Evolutionary conservation across 257 asterid species (phyloP).

Genomic region (Nicotiana tabacum): DNA sequence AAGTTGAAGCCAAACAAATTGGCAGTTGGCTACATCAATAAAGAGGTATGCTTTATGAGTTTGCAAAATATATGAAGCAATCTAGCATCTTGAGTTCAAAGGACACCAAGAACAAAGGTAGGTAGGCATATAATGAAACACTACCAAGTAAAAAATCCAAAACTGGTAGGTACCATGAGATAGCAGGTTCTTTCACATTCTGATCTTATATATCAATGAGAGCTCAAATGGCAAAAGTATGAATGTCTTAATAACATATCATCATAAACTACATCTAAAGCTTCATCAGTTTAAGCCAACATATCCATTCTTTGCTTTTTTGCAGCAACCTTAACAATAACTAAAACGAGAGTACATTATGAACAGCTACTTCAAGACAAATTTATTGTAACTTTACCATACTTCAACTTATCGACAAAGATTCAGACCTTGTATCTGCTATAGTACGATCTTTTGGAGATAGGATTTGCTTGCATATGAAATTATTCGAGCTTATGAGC

Average conservation of each 20-base stretch:
- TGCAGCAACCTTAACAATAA: not conserved
- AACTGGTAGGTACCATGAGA: not conserved
- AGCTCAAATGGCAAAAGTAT: not conserved
- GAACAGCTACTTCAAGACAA: not conserved
- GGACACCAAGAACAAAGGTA: not conserved
- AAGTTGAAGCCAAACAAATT: not conserved
- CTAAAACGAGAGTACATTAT: not conserved
- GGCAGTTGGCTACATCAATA: not conserved
- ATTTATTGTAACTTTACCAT: not conserved
- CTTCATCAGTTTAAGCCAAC: not conserved
- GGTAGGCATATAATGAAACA: not conserved
- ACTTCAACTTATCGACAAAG: not conserved
- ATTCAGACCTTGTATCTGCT: not conserved
- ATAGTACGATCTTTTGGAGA: not conserved
- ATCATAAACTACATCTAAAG: not conserved
- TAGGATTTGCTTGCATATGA: not conserved
- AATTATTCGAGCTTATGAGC: not conserved
- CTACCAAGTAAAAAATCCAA: not conserved
- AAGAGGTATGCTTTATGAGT: not conserved
- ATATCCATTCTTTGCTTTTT: not conserved
- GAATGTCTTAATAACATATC: not conserved
- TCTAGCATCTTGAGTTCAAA: not conserved
- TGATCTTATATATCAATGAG: not conserved
- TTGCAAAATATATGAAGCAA: not conserved
- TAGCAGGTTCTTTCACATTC: not conserved